A percentile compares a stretch with the other conserved stretches of the same genome.
Conservation (phyloP, 805 yeast genomes). For the Kluyveromyces siamensis region DNA sequence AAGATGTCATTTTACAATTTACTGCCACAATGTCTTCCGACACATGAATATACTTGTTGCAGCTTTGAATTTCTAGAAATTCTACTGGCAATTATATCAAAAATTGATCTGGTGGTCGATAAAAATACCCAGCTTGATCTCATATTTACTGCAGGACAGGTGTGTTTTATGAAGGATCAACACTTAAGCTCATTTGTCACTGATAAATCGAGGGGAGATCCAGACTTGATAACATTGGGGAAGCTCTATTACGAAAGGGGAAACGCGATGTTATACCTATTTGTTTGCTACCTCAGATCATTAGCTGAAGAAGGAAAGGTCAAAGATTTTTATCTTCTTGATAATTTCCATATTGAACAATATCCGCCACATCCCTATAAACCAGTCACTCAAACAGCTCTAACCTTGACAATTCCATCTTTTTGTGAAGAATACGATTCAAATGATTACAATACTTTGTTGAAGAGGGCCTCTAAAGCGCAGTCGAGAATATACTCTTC, state of each 20-base stretch:
- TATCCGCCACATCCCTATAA: conserved; percentile 29
- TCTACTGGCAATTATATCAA: conserved; percentile 22
- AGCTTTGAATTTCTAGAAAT: conserved; percentile 32
- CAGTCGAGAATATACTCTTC: conserved; percentile 27
- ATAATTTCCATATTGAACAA: conserved; percentile 25
- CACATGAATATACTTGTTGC: conserved; percentile 29
- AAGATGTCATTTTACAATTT: conserved; percentile 27
- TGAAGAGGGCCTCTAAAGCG: conserved; percentile 30
- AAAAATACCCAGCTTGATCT: conserved; percentile 24
- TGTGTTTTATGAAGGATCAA: conserved; percentile 26
- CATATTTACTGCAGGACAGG: conserved; percentile 30
- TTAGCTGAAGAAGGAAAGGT: conserved; percentile 26
- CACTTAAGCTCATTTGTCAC: conserved; percentile 4
- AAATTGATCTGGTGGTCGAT: conserved; percentile 25
- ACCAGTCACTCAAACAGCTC: conserved; percentile 29
- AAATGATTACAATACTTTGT: conserved; percentile 27
- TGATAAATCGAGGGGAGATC: conserved; percentile 8
- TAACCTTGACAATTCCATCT: conserved; percentile 29
- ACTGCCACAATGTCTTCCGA: conserved; percentile 28
- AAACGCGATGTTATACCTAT: conserved; percentile 26
- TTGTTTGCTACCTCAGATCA: conserved; percentile 28
- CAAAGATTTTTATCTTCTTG: conserved; percentile 24
- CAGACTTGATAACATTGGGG: conserved; percentile 26
- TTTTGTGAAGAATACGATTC: conserved; percentile 1
- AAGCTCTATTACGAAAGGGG: conserved; percentile 29